Percentiles rank a stretch among this genome's conserved stretches.
Evolutionary conservation across 192 early-diverging fungal species (phyloP).

Genomic region (Podila clonocystis): DNA sequence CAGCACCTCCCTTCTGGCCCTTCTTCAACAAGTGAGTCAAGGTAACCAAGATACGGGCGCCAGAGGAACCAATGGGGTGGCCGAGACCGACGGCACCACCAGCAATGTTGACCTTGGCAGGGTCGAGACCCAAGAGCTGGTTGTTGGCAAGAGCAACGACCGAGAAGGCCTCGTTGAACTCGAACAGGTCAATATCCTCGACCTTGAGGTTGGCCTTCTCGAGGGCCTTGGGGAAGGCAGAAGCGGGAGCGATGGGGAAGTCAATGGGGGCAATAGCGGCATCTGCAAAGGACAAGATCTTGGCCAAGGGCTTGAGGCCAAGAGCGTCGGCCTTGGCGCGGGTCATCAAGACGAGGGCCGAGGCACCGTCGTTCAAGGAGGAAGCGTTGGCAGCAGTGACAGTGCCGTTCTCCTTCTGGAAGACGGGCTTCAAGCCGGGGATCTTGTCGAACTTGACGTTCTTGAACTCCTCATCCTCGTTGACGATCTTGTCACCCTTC

Average conservation of each 20-base stretch:
- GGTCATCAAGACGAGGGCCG: conserved; percentile 88
- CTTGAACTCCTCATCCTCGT: conserved; percentile 94
- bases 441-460: conserved; percentile 94
- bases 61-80: conserved; percentile 87
- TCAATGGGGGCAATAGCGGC: conserved; percentile 90
- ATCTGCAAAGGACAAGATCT: conserved; percentile 89
- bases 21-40: conserved; percentile 82
- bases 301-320: conserved; percentile 87
- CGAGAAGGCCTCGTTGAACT: conserved; percentile 98
- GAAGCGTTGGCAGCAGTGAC: conserved; percentile 97
- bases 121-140: conserved; percentile 80
- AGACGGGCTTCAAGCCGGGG: conserved; percentile 76
- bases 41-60: conserved; percentile 84
- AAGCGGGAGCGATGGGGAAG: conserved; percentile 94
- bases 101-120: conserved; percentile 78
- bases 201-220: conserved; percentile 82
- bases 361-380: conserved; percentile 96
- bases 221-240: conserved; percentile 93
- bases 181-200: conserved; percentile 92
- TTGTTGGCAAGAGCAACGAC: conserved; percentile 94
- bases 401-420: conserved; percentile 84
- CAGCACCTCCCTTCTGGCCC: conserved; percentile 83
- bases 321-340: conserved; percentile 76
- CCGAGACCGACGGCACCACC: conserved; percentile 86
- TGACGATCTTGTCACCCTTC: conserved; percentile 82